A percentile compares a stretch with the other conserved stretches of the same genome.
phyloP scores from a whole-genome alignment of 2,329 filamentous ascomycete species.

The Botrytis fragariae region DNA sequence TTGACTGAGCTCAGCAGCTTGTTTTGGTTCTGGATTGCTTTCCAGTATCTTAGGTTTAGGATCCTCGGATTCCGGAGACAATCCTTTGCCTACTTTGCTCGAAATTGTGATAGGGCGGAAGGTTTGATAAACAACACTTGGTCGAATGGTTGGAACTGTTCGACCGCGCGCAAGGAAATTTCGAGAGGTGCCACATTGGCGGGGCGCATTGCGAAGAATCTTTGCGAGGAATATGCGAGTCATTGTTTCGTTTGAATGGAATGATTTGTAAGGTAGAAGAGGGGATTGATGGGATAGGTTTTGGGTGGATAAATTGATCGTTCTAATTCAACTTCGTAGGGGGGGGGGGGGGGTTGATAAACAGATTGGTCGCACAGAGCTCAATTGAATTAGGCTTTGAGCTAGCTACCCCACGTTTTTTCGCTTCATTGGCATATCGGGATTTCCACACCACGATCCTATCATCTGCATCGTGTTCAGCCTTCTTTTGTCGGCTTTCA shows the following conservation, averaged over 20 bases:
- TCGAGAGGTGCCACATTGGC: constrained; percentile 2
- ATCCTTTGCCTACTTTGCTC: constrained; percentile 45
- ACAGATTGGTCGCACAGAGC: neutral
- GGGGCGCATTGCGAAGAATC: constrained; percentile 7
- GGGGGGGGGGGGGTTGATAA: too few relatives aligned
- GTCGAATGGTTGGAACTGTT: neutral
- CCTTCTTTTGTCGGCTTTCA: constrained; percentile 16
- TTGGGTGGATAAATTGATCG: neutral
- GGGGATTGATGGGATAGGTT: neutral
- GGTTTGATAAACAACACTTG: constrained; percentile 6
- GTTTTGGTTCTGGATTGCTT: constrained; percentile 43
- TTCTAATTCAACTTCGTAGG: neutral
- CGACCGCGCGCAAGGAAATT: neutral
- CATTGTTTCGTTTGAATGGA: neutral
- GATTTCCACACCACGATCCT: neutral
- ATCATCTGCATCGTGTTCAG: constrained; percentile 1
- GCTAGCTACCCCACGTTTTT: constrained; percentile 26
- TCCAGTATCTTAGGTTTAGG: constrained; percentile 48
- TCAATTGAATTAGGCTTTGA: constrained; percentile 10
- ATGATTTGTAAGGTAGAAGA: neutral
- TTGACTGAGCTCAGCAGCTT: constrained; percentile 64
- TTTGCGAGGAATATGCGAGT: constrained; percentile 9
- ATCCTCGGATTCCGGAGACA: constrained; percentile 58
- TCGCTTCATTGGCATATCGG: constrained; percentile 17
- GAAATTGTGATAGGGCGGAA: constrained; percentile 40